Conservation (phyloP, 768 basidiomycete species). For the Vishniacozyma victoriae region DNA sequence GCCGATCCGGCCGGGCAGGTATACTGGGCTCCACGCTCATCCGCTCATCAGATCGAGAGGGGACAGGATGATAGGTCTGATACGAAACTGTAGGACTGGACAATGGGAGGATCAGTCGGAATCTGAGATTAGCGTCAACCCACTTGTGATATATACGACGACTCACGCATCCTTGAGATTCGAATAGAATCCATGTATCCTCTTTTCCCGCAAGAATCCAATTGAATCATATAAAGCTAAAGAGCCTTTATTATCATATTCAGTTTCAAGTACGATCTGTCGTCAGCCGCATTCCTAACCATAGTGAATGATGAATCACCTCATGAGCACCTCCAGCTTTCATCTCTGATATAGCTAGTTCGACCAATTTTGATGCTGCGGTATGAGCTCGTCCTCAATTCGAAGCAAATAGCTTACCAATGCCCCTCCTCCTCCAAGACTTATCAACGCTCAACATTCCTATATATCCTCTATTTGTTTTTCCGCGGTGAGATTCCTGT, state of each 20-base stretch:
- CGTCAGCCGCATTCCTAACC: neutral
- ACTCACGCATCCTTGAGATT: slow-evolving; percentile 88
- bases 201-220: slow-evolving; percentile 93
- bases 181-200: slow-evolving; percentile 88
- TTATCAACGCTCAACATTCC: slow-evolving; percentile 92
- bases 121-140: too few species aligned
- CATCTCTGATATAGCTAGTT: slow-evolving; percentile 78
- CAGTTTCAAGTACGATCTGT: slow-evolving; percentile 91
- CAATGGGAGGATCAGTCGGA: too few species aligned
- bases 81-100: too few species aligned
- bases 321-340: slow-evolving; percentile 74
- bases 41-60: too few species aligned
- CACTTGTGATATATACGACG: too few species aligned
- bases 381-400: too few species aligned
- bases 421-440: slow-evolving; percentile 79
- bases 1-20: too few species aligned
- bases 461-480: slow-evolving; percentile 83
- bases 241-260: slow-evolving; percentile 83
- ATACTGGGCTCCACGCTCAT: too few species aligned
- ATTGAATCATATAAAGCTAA: slow-evolving; percentile 83
- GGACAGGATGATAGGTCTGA: too few species aligned
- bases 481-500: slow-evolving; percentile 73
- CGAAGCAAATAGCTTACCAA: slow-evolving; percentile 59
- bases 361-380: slow-evolving; percentile 76
- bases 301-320: slow-evolving; percentile 52